Conservation (phyloP, 108 stramenopile genomes). For the Stephanodiscus minutulus region DNA sequence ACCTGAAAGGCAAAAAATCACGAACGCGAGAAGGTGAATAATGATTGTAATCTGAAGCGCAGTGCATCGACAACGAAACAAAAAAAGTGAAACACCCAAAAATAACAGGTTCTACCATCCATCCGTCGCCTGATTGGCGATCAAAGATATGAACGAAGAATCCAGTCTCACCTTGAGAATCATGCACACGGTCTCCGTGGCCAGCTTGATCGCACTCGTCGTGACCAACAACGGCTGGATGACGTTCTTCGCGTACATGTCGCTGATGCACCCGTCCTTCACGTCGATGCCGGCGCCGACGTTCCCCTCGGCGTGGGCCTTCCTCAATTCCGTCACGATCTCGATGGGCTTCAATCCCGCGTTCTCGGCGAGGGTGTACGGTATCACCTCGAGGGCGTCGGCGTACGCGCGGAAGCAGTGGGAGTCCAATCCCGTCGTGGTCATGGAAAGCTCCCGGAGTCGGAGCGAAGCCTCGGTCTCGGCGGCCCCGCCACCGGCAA, state of each 20-base stretch:
- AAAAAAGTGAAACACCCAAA: too few relatives aligned
- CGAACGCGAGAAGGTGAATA: too few relatives aligned
- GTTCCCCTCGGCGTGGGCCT: slow-evolving; percentile 85
- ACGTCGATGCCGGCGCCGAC: slow-evolving; percentile 96
- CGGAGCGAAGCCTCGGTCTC: slow-evolving; percentile 93
- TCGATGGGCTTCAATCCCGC: slow-evolving; percentile 98
- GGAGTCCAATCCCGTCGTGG: slow-evolving; percentile 88
- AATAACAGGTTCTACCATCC: too few relatives aligned
- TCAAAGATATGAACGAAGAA: background rate
- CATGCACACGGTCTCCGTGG: slow-evolving; percentile 98
- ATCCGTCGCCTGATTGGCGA: background rate
- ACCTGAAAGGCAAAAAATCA: too few relatives aligned
- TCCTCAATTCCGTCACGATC: slow-evolving; percentile 95
- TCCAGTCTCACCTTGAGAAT: slow-evolving; percentile 94
- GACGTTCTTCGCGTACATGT: slow-evolving; percentile 95
- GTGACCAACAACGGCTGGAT: slow-evolving; percentile 96
- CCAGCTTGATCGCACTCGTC: slow-evolving; percentile 91
- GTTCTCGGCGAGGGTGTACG: slow-evolving; percentile 99
- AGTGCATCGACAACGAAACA: too few relatives aligned
- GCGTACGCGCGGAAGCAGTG: slow-evolving; percentile 98
- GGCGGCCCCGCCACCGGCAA: slow-evolving; percentile 98
- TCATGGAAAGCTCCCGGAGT: slow-evolving; percentile 78
- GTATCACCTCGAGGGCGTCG: slow-evolving; percentile 97
- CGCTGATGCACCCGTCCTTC: slow-evolving; percentile 87
- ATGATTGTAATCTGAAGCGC: too few relatives aligned